Percentiles rank a stretch among this genome's conserved stretches.
phyloP scores from a whole-genome alignment of 257 asterid species.

The Jacaranda copaia region DNA sequence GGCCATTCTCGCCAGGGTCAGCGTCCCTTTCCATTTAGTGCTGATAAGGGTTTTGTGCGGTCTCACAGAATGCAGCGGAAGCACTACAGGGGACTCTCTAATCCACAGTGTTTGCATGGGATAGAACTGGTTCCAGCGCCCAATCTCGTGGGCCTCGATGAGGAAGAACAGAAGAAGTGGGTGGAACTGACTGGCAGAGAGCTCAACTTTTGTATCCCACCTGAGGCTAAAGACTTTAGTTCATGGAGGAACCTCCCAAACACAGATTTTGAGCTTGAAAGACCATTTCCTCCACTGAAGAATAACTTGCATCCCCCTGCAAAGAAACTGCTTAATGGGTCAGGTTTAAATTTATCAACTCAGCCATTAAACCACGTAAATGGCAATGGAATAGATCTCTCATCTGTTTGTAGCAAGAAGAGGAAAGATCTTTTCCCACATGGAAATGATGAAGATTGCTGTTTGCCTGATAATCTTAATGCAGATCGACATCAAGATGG shows the following conservation, averaged over 20 bases:
- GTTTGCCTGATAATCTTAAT: conserved; percentile 35
- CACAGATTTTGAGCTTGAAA: conserved; percentile 64
- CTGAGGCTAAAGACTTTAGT: conserved; percentile 60
- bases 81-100: conserved; percentile 61
- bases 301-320: conserved; percentile 33
- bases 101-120: conserved; percentile 68
- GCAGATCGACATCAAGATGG: conserved; percentile 43
- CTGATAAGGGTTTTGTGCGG: conserved; percentile 59
- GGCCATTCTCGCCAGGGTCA: conserved; percentile 63
- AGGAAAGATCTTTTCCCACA: conserved; percentile 50
- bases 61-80: conserved; percentile 67
- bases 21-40: conserved; percentile 60
- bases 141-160: conserved; percentile 48
- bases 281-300: conserved; percentile 44
- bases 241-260: conserved; percentile 63
- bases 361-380: conserved; percentile 48
- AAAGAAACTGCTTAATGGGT: conserved; percentile 57
- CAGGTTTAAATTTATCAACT: conserved; percentile 53
- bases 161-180: conserved; percentile 65
- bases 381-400: conserved; percentile 54
- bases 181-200: conserved; percentile 61
- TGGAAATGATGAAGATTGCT: conserved; percentile 47
- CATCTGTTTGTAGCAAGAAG: conserved; percentile 51
- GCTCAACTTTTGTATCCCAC: conserved; percentile 54
- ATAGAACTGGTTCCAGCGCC: conserved; percentile 57